phyloP scores from a whole-genome alignment of 73 alveolate species.

The Diophrys sp. region DNA sequence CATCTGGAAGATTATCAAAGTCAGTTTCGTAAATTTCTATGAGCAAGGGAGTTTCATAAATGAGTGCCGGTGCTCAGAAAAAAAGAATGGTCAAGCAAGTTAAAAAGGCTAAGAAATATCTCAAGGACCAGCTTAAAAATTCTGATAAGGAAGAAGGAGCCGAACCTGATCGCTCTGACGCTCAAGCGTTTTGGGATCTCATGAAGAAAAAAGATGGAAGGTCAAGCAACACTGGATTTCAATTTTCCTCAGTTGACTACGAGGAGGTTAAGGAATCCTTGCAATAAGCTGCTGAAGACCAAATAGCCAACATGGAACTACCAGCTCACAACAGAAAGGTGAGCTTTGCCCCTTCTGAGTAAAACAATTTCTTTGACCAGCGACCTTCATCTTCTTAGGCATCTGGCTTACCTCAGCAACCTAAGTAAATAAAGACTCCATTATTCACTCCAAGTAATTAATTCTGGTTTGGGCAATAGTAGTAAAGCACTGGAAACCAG shows the following conservation, averaged over 20 bases:
- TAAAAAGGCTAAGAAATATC: neutral
- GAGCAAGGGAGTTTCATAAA: neutral
- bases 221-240: no score
- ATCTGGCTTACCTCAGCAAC: no score
- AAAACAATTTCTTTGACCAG: neutral
- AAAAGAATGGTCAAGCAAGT: neutral
- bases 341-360: neutral
- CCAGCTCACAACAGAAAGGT: neutral
- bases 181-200: neutral
- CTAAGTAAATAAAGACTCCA: no score
- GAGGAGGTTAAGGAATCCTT: neutral
- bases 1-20: neutral
- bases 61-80: neutral
- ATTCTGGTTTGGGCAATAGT: no score
- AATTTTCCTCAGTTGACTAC: no score
- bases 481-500: no score
- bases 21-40: neutral
- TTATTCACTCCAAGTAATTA: no score
- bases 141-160: neutral
- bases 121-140: neutral
- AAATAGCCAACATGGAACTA: neutral
- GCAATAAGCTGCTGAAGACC: neutral
- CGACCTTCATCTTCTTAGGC: no score
- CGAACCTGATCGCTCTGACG: neutral
- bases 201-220: neutral